Percentiles rank a stretch among this genome's conserved stretches.
phyloP scores from a whole-genome alignment of 2,329 filamentous ascomycete species.

The Alternaria alternata region DNA sequence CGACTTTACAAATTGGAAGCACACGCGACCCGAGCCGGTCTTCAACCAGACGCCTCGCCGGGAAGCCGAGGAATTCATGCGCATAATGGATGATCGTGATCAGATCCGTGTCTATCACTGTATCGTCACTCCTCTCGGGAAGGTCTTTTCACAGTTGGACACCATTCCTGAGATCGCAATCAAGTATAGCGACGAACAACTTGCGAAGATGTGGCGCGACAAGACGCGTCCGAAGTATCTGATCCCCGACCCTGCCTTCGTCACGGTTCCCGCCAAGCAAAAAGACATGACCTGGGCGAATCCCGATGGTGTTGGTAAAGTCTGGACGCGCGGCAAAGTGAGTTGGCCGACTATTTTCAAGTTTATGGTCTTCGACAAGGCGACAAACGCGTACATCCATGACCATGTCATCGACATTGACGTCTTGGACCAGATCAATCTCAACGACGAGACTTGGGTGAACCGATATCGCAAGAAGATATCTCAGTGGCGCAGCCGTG shows the following conservation, averaged over 20 bases:
- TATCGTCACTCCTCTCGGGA: neutral
- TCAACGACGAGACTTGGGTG: neutral
- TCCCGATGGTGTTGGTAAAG: neutral
- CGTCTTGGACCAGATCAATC: neutral
- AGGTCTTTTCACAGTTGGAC: neutral
- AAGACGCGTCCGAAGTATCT: slow-evolving; percentile 1
- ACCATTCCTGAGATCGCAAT: neutral
- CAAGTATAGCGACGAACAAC: neutral
- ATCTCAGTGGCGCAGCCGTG: neutral
- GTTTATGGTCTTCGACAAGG: slow-evolving; percentile 7
- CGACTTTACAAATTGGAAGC: neutral
- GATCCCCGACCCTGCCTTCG: neutral
- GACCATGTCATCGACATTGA: neutral
- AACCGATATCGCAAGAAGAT: neutral
- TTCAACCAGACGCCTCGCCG: neutral
- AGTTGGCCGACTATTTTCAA: neutral
- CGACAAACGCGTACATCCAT: neutral
- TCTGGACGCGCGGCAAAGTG: neutral
- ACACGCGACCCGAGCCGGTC: neutral
- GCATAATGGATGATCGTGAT: neutral
- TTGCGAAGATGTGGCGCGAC: neutral
- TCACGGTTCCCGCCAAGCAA: neutral
- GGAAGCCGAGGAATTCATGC: neutral
- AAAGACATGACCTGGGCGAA: neutral
- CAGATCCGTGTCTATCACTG: neutral